Conservation (phyloP, 805 yeast genomes). For the Schwanniomyces polymorphus region DNA sequence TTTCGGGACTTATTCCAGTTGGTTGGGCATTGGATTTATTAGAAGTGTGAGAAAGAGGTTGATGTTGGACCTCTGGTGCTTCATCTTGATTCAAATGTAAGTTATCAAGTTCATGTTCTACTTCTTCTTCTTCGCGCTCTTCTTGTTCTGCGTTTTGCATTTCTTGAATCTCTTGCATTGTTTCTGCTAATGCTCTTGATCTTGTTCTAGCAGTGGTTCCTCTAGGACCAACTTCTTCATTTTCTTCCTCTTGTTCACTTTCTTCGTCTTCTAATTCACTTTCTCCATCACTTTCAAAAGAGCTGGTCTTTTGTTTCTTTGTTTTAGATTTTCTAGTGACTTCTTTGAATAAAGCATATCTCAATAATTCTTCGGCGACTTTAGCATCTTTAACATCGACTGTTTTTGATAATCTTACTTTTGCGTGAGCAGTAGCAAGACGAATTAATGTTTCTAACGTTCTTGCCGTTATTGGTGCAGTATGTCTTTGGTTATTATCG, state of each 20-base stretch:
- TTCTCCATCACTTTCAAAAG: slow-evolving; percentile 26
- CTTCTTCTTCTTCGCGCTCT: slow-evolving; percentile 9
- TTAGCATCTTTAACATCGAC: slow-evolving; percentile 78
- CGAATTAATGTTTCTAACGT: slow-evolving; percentile 95
- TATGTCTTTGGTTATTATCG: slow-evolving; percentile 64
- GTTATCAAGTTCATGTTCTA: slow-evolving; percentile 26
- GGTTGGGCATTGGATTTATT: slow-evolving; percentile 17
- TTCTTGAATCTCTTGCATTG: slow-evolving; percentile 2
- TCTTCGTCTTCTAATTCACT: slow-evolving; percentile 35
- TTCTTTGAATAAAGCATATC: slow-evolving; percentile 86
- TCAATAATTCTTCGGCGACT: slow-evolving; percentile 80
- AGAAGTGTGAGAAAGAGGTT: slow-evolving; percentile 24
- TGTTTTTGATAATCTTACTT: slow-evolving; percentile 78
- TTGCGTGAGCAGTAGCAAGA: slow-evolving; percentile 94
- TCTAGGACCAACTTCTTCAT: slow-evolving; percentile 15
- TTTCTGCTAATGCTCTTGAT: slow-evolving; percentile 8
- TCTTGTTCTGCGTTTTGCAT: neutral
- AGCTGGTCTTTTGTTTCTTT: slow-evolving; percentile 26
- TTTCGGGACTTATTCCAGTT: slow-evolving; percentile 27
- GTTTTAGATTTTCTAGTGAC: slow-evolving; percentile 41
- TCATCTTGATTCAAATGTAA: slow-evolving; percentile 27
- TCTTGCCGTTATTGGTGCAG: slow-evolving; percentile 98
- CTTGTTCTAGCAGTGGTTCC: slow-evolving; percentile 18
- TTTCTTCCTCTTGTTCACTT: slow-evolving; percentile 23
- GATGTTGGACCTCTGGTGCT: slow-evolving; percentile 6